These are phyloP conservation scores for Gonium pectorale DNA, from an alignment of 139 green algal species.

Conservation along the genomic window DNA sequence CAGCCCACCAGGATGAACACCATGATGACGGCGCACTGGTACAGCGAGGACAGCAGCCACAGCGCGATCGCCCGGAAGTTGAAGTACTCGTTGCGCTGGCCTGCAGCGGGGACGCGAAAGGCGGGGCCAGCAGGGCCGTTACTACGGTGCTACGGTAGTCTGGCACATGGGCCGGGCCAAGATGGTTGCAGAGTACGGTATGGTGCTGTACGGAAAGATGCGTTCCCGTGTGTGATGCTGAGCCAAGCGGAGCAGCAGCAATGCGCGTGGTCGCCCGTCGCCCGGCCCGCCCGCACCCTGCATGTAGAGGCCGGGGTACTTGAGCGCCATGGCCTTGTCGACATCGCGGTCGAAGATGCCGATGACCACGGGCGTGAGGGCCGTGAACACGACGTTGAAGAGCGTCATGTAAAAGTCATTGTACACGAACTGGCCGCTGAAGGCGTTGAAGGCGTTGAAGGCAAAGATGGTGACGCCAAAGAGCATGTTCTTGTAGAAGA, in stretches of 20 bases:
- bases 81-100: constrained; percentile 79
- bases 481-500: constrained; percentile 89
- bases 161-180: no score
- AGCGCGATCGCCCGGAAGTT: constrained; percentile 59
- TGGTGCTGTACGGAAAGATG: no score
- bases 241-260: no score
- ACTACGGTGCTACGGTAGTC: no score
- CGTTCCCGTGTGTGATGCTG: no score
- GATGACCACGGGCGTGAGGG: constrained; percentile 71
- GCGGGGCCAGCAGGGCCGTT: no score
- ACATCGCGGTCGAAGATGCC: constrained; percentile 80
- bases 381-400: constrained; percentile 85
- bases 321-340: constrained; percentile 57
- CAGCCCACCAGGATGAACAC: constrained; percentile 55
- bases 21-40: constrained; percentile 69
- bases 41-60: constrained; percentile 68
- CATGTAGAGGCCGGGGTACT: constrained; percentile 68
- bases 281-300: constrained; percentile 37
- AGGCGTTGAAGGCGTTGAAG: constrained; percentile 78
- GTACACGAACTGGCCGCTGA: constrained; percentile 83
- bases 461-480: constrained; percentile 86
- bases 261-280: no score
- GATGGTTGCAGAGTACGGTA: no score
- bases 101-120: constrained; percentile 35
- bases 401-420: constrained; percentile 84